Evolutionary conservation across 2,329 filamentous ascomycete genomes (phyloP).

Genomic region (Epichloe coenophiala): DNA sequence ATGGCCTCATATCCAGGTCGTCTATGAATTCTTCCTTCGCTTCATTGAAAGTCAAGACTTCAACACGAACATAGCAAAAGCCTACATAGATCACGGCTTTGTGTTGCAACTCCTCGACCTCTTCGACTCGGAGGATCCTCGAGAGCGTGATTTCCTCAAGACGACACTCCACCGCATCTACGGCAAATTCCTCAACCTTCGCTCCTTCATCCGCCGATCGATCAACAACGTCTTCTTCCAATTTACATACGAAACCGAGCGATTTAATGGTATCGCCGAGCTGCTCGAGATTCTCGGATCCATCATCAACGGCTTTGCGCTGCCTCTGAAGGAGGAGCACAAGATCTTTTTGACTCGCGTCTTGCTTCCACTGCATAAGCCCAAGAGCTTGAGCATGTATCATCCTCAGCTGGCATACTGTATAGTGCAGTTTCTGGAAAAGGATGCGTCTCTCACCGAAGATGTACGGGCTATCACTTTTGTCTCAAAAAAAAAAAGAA

Average conservation of each 20-base stretch:
- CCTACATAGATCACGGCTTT: slow-evolving; percentile 96
- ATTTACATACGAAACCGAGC: slow-evolving; percentile 96
- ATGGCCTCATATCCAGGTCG: slow-evolving; percentile 98
- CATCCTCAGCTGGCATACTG: slow-evolving; percentile 97
- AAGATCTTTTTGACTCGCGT: slow-evolving; percentile 97
- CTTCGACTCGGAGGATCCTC: slow-evolving; percentile 94
- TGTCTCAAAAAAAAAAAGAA: not conserved
- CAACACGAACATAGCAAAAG: slow-evolving; percentile 98
- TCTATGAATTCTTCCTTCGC: slow-evolving; percentile 97
- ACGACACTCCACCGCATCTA: slow-evolving; percentile 97
- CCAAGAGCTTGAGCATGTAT: slow-evolving; percentile 99
- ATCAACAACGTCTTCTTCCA: slow-evolving; percentile 99
- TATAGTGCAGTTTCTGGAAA: slow-evolving; percentile 97
- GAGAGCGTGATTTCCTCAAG: slow-evolving; percentile 94
- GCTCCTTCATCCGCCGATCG: slow-evolving; percentile 91
- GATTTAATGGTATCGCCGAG: slow-evolving; percentile 97
- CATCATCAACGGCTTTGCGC: slow-evolving; percentile 96
- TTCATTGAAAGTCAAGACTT: slow-evolving; percentile 99
- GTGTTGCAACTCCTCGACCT: slow-evolving; percentile 93
- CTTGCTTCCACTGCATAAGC: slow-evolving; percentile 87
- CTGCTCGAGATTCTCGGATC: slow-evolving; percentile 92
- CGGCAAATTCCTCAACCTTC: slow-evolving; percentile 94
- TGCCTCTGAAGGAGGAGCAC: slow-evolving; percentile 95
- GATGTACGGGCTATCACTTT: slow-evolving; percentile 41
- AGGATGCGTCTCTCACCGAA: slow-evolving; percentile 92